These are phyloP conservation scores for Ulvella scutata DNA, from an alignment of 139 green algal genomes.

Conservation along the genomic window DNA sequence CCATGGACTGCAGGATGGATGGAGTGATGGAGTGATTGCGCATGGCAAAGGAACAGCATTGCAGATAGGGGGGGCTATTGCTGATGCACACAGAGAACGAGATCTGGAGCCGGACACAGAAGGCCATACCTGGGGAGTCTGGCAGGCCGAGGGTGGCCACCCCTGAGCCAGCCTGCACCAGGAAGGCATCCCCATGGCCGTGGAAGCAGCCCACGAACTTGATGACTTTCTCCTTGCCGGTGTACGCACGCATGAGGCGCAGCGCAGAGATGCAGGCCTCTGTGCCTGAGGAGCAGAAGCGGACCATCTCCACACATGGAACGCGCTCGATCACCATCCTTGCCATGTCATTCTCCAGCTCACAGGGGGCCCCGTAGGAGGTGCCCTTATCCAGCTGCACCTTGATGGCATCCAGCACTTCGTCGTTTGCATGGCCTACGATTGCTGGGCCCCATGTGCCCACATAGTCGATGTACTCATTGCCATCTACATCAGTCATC, in stretches of 20 bases:
- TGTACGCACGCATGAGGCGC: constrained; percentile 96
- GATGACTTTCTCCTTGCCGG: constrained; percentile 86
- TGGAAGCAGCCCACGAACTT: constrained; percentile 99
- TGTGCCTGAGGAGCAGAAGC: constrained; percentile 92
- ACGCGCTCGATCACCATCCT: constrained; percentile 95
- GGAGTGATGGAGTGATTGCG: no score
- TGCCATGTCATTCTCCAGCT: constrained; percentile 91
- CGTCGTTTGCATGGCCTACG: constrained; percentile 78
- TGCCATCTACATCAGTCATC: constrained; percentile 81
- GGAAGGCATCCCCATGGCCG: constrained; percentile 89
- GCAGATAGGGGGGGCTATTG: not conserved
- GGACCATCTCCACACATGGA: constrained; percentile 96
- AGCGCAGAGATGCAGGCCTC: constrained; percentile 97
- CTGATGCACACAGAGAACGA: not conserved
- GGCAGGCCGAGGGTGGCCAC: constrained; percentile 94
- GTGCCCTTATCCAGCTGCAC: constrained; percentile 92
- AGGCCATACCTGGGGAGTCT: constrained; percentile 73
- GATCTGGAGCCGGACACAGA: not conserved
- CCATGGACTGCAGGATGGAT: no score
- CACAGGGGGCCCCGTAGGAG: constrained; percentile 91
- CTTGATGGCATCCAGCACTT: constrained; percentile 84
- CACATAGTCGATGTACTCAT: constrained; percentile 96
- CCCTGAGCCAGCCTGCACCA: constrained; percentile 83
- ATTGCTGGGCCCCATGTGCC: constrained; percentile 96
- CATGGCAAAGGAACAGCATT: no score